phyloP scores from a whole-genome alignment of 1,139 yeast species.

The Lodderomyces elongisporus region DNA sequence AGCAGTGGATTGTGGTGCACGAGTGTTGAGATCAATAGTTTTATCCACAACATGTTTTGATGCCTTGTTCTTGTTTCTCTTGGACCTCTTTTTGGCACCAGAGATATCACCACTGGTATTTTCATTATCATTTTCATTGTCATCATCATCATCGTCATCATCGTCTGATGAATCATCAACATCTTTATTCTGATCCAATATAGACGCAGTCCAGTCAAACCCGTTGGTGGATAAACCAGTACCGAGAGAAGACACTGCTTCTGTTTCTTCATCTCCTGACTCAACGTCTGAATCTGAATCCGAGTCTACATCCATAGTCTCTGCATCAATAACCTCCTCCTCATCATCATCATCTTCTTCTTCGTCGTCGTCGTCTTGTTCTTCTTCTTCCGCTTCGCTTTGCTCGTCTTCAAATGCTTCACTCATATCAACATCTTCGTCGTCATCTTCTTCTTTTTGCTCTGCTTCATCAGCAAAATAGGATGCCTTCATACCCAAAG shows the following conservation, averaged over 20 bases:
- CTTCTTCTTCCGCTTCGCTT: conserved; percentile 23
- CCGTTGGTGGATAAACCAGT: conserved; percentile 76
- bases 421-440: conserved; percentile 27
- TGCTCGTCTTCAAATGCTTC: conserved; percentile 23
- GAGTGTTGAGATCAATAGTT: conserved; percentile 76
- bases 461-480: conserved; percentile 54
- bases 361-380: conserved; percentile 15
- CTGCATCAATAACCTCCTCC: conserved; percentile 15
- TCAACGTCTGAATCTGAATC: conserved; percentile 9
- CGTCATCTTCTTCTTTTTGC: conserved; percentile 29
- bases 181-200: conserved; percentile 69
- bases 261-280: conserved; percentile 19
- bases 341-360: conserved; percentile 19
- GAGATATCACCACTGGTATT: conserved; percentile 28
- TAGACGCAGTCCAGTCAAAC: conserved; percentile 91
- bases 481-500: conserved; percentile 93
- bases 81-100: not conserved
- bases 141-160: conserved; percentile 43
- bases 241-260: conserved; percentile 13
- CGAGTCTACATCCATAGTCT: conserved; percentile 13
- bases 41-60: conserved; percentile 60
- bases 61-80: conserved; percentile 40
- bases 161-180: conserved; percentile 47
- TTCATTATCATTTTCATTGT: conserved; percentile 22
- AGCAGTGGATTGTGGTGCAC: conserved; percentile 84